These are phyloP conservation scores for Warburgia ugandensis DNA, from an alignment of 164 flowering plant species.

Conservation along the genomic window DNA sequence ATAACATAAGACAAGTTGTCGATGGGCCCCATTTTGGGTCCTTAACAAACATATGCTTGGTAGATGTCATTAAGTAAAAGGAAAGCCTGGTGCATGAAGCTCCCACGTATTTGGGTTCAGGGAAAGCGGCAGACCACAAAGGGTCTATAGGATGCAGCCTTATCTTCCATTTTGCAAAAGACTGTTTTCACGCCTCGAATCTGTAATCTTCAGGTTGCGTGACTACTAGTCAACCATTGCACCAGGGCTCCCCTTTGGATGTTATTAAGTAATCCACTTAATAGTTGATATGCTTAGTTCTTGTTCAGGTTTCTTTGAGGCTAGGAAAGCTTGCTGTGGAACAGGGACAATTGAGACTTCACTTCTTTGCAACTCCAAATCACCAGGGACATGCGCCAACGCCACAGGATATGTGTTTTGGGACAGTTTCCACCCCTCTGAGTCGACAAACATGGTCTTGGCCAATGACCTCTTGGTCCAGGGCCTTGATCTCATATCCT, in stretches of 20 bases:
- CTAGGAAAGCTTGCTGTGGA: conserved; percentile 83
- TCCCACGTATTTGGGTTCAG: not conserved
- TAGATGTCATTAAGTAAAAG: not conserved
- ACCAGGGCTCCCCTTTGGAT: too few species aligned
- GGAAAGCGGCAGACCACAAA: too few species aligned
- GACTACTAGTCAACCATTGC: too few species aligned
- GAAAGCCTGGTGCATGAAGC: not conserved
- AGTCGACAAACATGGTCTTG: conserved; percentile 66
- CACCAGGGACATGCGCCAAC: conserved; percentile 64
- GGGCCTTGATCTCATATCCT: conserved; percentile 59
- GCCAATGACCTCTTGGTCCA: conserved; percentile 43
- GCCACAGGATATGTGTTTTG: conserved; percentile 79
- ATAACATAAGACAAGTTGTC: not conserved
- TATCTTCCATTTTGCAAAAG: too few species aligned
- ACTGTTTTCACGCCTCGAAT: too few species aligned
- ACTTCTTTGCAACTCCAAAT: conserved; percentile 48
- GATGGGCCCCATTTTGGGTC: not conserved
- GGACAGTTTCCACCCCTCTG: conserved; percentile 88
- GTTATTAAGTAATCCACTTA: not conserved
- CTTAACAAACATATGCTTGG: not conserved
- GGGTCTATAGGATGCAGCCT: too few species aligned
- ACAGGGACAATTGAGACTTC: conserved; percentile 73
- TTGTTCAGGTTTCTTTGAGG: conserved; percentile 72
- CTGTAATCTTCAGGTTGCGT: too few species aligned
- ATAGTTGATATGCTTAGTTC: not conserved